These are phyloP conservation scores for Salix caprea DNA, from an alignment of 345 rosid genomes.

Conservation along the genomic window DNA sequence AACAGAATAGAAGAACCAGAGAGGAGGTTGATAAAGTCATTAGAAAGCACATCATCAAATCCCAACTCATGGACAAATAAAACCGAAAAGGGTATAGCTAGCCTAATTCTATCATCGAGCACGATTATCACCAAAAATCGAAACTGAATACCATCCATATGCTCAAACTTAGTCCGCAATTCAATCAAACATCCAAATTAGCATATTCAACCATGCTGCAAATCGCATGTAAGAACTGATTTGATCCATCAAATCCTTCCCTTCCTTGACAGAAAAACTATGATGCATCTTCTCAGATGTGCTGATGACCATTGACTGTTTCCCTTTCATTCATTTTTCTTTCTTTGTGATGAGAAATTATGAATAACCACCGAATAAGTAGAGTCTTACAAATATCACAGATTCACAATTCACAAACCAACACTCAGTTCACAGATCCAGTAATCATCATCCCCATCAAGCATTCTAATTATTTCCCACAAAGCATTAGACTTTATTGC, in stretches of 20 bases:
- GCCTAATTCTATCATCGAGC: not conserved
- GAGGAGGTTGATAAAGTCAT: not conserved
- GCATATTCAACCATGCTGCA: not conserved
- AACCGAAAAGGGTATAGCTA: not conserved
- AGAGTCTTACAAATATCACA: not conserved
- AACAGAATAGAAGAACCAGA: not conserved
- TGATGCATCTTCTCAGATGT: not conserved
- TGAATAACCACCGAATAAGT: not conserved
- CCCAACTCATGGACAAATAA: not conserved
- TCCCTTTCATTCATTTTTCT: not conserved
- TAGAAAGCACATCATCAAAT: not conserved
- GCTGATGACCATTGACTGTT: not conserved
- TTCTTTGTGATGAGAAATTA: not conserved
- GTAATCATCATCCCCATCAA: conserved; percentile 1
- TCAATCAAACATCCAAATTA: not conserved
- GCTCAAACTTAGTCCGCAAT: not conserved
- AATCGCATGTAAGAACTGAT: not conserved
- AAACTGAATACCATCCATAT: not conserved
- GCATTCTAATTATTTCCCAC: not conserved
- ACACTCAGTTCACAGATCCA: conserved; percentile 31
- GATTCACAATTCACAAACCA: conserved; percentile 4
- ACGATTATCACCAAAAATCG: not conserved
- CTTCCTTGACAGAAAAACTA: not conserved
- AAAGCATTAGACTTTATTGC: not conserved
- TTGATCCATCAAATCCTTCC: not conserved